Evolutionary conservation across 2,329 filamentous ascomycete genomes (phyloP).

Genomic region (Geosmithia morbida): DNA sequence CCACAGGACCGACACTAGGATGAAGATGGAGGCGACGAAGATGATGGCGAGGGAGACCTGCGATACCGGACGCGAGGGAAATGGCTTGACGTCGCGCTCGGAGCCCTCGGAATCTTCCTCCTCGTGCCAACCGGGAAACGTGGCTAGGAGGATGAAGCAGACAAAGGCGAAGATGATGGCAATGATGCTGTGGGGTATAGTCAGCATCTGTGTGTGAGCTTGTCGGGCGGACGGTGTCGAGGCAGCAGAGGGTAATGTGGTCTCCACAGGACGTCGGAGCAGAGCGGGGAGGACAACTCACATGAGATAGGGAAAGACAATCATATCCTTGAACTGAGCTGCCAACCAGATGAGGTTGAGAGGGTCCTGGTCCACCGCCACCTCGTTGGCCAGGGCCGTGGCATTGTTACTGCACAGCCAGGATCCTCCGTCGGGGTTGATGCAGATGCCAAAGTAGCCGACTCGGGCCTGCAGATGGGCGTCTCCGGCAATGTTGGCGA

Average conservation of each 20-base stretch:
- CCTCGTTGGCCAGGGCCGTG: constrained; percentile 77
- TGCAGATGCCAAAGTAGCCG: constrained; percentile 95
- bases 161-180: constrained; percentile 95
- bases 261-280: no score
- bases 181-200: constrained; percentile 54
- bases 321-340: constrained; percentile 93
- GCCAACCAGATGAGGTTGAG: constrained; percentile 96
- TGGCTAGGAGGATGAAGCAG: constrained; percentile 86
- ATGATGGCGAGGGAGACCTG: constrained; percentile 90
- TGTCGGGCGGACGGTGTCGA: no score
- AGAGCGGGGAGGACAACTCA: constrained; percentile 24
- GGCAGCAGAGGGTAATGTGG: no score
- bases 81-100: constrained; percentile 83
- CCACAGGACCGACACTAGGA: constrained; percentile 68
- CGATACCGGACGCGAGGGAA: constrained; percentile 82
- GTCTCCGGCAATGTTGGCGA: constrained; percentile 76
- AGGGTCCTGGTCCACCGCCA: constrained; percentile 84
- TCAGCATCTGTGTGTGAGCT: constrained; percentile 4
- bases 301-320: constrained; percentile 96
- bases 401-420: constrained; percentile 98
- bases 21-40: constrained; percentile 59
- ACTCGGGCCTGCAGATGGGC: constrained; percentile 82
- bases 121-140: constrained; percentile 96
- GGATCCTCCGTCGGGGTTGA: constrained; percentile 77
- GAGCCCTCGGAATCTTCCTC: constrained; percentile 68